Base-by-base conservation (phyloP, 495 filamentous ascomycete species). In the Aspergillus leporis region DNA sequence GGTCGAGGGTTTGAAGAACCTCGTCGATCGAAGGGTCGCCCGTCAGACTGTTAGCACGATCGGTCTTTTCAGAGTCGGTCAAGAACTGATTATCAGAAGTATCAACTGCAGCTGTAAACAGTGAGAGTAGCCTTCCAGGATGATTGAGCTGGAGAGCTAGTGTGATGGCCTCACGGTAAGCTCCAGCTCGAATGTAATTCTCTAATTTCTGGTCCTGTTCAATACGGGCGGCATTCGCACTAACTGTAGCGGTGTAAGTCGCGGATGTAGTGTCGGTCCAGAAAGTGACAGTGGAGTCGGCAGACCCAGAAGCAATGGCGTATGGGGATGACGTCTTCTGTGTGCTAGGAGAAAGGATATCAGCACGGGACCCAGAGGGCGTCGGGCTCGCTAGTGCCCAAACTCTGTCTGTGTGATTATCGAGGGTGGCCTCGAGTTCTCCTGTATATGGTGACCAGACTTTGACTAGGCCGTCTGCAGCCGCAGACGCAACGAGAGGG, bases 381-480 rank as follows among this genome's bases (percentile, higher is more conserved):
- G 65, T 76, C 16, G 89, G 88, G 63, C 90, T 87, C 25, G 90
- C 83, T 0, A 96, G 80, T 2, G 91, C 90, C 90, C 91, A 94
- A 30, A 98, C 92, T 50, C 95, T 84, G 70, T 98, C 94, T 60
- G 87, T 87, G 74, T 99, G 94, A 74, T 97, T 97, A 73, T 99
- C 95, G 13, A 99, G 79, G 5, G 94, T 98, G 57, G 87, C 85
- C 47, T 89, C 89, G 4, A 84, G 81, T 72, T 98, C 94, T n/a
- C 92, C 91, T 10, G 72, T 81, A 58, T 79, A 75, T 8, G 88
- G 86, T 59, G 94, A 90, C 94, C 94, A 99, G 51, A 98, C 80
- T 73, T 98, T 99, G 48, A 99, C 91, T 6, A 99, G 78, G n/a
- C 92, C 92, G 74, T 99, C 94, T 46, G 92, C 93, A 32, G 90